These are phyloP conservation scores for Fusarium staphyleae DNA, from an alignment of 2,329 filamentous ascomycete species.

Conservation along the genomic window DNA sequence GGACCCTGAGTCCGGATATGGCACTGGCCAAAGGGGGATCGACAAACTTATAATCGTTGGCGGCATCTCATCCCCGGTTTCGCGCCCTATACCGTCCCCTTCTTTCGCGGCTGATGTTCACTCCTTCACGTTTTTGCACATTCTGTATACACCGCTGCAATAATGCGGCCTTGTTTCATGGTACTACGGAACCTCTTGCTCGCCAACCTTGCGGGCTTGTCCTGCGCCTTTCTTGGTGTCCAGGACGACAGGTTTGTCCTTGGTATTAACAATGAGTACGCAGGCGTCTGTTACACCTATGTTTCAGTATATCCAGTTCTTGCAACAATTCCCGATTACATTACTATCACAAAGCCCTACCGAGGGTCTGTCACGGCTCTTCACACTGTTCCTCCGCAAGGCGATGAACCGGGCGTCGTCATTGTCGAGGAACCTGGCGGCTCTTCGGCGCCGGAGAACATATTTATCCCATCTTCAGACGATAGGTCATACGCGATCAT, in stretches of 20 bases:
- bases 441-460: conserved; percentile 17
- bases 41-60: conserved; percentile 21
- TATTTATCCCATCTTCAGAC: conserved; percentile 30
- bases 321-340: conserved; percentile 27
- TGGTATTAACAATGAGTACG: conserved; percentile 31
- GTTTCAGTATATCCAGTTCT: conserved; percentile 38
- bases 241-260: conserved; percentile 36
- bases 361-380: conserved; percentile 26
- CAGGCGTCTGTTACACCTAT: conserved; percentile 39
- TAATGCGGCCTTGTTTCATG: conserved; percentile 18
- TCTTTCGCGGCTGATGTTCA: neutral
- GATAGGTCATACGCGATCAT: conserved; percentile 30
- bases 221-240: conserved; percentile 19
- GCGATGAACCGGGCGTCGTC: conserved; percentile 28
- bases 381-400: conserved; percentile 32
- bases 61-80: neutral
- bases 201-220: conserved; percentile 6
- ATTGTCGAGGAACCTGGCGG: conserved; percentile 30
- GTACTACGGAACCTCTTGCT: conserved; percentile 18
- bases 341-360: conserved; percentile 34
- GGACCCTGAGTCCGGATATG: conserved; percentile 22
- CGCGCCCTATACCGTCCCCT: neutral
- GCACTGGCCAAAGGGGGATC: neutral
- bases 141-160: conserved; percentile 1
- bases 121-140: conserved; percentile 7